These are phyloP conservation scores for Saccharomycopsis capsularis DNA, from an alignment of 805 yeast genomes.

Conservation along the genomic window DNA sequence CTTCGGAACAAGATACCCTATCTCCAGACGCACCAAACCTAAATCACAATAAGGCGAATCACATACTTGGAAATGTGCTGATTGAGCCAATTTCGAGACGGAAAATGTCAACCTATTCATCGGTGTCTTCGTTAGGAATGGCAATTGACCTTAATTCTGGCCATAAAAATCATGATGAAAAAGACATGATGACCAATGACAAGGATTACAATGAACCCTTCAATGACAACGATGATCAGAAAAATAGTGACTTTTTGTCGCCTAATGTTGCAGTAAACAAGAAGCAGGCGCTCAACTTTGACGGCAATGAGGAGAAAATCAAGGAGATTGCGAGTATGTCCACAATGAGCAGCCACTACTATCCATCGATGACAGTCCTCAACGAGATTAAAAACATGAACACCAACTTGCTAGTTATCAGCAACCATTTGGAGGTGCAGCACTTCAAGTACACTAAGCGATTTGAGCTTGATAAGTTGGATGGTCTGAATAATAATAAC, in stretches of 20 bases:
- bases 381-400: neutral
- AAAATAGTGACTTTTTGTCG: too few species aligned
- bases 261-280: too few species aligned
- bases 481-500: too few species aligned
- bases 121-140: neutral
- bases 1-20: too few species aligned
- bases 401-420: neutral
- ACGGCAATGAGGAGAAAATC: neutral
- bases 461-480: conserved; percentile 4
- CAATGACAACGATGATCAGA: too few species aligned
- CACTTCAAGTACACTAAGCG: conserved; percentile 1
- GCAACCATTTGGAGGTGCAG: conserved; percentile 7
- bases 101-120: neutral
- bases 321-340: neutral
- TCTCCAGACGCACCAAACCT: too few species aligned
- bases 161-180: too few species aligned
- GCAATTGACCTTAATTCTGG: too few species aligned
- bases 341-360: neutral
- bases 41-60: too few species aligned
- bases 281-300: neutral
- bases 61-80: neutral
- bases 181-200: too few species aligned
- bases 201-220: neutral
- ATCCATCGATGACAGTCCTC: neutral
- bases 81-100: neutral